These are phyloP conservation scores for Fusarium ambrosium DNA, from an alignment of 2,329 filamentous ascomycete genomes.

Conservation along the genomic window DNA sequence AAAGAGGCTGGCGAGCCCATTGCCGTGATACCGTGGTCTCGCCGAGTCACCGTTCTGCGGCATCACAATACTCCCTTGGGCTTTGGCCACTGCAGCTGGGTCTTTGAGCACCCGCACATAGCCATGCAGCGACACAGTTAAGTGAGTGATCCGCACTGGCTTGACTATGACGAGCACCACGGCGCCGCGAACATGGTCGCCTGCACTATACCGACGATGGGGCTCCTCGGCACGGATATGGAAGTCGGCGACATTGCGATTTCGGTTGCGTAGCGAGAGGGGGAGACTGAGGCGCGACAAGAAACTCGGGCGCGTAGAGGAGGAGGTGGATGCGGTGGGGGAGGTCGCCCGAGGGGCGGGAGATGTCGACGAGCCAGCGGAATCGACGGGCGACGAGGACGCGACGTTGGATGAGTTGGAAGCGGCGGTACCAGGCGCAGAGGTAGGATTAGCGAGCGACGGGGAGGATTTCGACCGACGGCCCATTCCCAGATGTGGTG, in stretches of 20 bases:
- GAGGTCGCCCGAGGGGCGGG: constrained; percentile 38
- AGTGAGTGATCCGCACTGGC: constrained; percentile 82
- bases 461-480: constrained; percentile 46
- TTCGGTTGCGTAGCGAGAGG: constrained; percentile 64
- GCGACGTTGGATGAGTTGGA: constrained; percentile 56
- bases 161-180: constrained; percentile 81
- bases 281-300: constrained; percentile 67
- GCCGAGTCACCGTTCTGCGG: constrained; percentile 54
- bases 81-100: constrained; percentile 68
- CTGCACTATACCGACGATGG: constrained; percentile 80
- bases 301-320: constrained; percentile 54
- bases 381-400: constrained; percentile 49
- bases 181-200: constrained; percentile 79
- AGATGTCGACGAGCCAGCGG: constrained; percentile 55
- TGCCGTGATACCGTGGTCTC: constrained; percentile 74
- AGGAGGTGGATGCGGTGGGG: constrained; percentile 41
- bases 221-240: constrained; percentile 83
- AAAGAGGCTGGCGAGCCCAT: constrained; percentile 84
- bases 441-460: constrained; percentile 57
- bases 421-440: constrained; percentile 51
- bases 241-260: constrained; percentile 81
- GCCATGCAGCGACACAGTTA: constrained; percentile 83
- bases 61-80: constrained; percentile 60
- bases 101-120: constrained; percentile 85
- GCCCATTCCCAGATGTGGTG: constrained; percentile 48